Evolutionary conservation across 2,329 filamentous ascomycete genomes (phyloP), one percentile per base, ranked within the genome.

Genomic region (Zymoseptoria ardabiliae): DNA sequence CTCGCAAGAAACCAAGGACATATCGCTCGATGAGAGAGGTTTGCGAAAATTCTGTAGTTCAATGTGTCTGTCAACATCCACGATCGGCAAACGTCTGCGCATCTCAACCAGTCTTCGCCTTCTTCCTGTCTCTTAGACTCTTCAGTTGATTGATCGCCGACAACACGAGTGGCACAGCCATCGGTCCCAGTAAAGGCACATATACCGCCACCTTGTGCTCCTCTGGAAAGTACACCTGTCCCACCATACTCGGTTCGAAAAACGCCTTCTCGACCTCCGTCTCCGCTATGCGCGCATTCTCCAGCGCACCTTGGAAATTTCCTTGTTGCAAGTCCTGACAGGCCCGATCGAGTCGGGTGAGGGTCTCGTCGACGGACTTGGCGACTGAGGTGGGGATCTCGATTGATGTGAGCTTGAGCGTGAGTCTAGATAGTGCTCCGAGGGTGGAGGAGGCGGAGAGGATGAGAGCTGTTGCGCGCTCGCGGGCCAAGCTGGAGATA

Each of bases 161-260:
- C 82, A 97, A 89, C 6, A 97, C 73, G 54, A 99, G 76, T 45
- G 94, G 94, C 11, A 97, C 93, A 4, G 90, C 91, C 49, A 97
- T 86, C 0, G 94, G 94, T 0, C 94, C 94, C 49, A 99, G 77
- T 10, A 99, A 77, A 1, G 94, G 94, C 68, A 99, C 76, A 72
- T 99, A 99, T 0, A 99, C 94, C 0, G 94, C 94, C 22, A 99
- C 85, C 75, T 97, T 99, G 74, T 99, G 94, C 77, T 99, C 94
- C 70, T 99, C 94, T 0, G 94, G 94, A 74, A 99, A 99, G 74
- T 97, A 99, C 2, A 97, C 87, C 76, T 97, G 94, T 0, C 92
- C 94, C 11, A 99, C 94, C 94, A 99, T 99, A 70, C 90, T 96
- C 76, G 96, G 96, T 75, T 99, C 94, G 67, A 99, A 99, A 75